A percentile compares a stretch with the other conserved stretches of the same genome.
Conservation (phyloP, 192 early-diverging fungal genomes). For the Helicostylum pulchrum region DNA sequence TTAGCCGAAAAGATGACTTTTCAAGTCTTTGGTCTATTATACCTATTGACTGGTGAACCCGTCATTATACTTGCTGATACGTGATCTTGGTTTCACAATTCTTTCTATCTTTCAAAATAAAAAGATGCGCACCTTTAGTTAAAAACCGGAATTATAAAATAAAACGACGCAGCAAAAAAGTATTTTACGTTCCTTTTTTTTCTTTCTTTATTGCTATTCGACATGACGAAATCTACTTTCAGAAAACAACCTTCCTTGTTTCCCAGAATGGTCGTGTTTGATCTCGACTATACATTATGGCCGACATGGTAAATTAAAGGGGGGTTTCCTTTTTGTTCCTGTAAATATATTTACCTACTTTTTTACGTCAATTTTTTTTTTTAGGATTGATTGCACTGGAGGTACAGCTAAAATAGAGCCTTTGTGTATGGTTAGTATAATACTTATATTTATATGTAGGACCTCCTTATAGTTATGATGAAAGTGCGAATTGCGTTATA, state of each 20-base stretch:
- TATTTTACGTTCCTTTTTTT: not conserved
- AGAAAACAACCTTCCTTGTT: conserved; percentile 9
- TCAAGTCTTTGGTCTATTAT: no score
- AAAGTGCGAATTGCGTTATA: conserved; percentile 3
- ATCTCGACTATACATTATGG: conserved; percentile 45
- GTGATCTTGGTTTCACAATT: no score
- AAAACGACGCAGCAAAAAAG: no score
- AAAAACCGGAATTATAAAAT: no score
- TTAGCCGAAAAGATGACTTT: no score
- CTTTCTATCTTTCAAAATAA: no score
- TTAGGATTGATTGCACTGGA: conserved; percentile 28
- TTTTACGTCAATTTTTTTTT: not conserved
- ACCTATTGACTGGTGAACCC: no score
- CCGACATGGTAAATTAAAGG: conserved; percentile 25
- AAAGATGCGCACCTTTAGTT: no score
- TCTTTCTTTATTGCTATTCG: not conserved
- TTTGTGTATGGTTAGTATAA: no score
- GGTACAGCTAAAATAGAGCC: conserved; percentile 2
- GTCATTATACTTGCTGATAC: no score
- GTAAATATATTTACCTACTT: not conserved
- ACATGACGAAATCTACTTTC: not conserved
- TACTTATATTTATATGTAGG: conserved; percentile 5
- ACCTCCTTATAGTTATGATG: conserved; percentile 20
- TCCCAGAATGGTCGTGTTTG: conserved; percentile 42
- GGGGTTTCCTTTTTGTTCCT: not conserved